Conservation (phyloP, 2,329 filamentous ascomycete genomes). For the Diaporthe capsici region DNA sequence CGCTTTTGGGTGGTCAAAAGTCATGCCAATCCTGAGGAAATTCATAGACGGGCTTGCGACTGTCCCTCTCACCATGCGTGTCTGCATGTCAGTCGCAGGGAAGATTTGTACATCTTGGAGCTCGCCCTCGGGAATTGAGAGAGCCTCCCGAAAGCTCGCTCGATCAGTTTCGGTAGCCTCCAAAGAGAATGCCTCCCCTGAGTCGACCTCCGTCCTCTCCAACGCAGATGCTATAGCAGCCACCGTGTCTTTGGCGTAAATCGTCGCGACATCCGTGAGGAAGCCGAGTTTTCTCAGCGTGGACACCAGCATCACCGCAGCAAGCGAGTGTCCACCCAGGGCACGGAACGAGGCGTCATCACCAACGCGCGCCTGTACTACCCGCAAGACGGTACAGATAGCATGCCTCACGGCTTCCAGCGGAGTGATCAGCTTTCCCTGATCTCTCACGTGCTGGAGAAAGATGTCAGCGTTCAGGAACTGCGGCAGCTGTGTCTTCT, state of each 20-base stretch:
- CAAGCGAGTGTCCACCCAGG: slow-evolving; percentile 8
- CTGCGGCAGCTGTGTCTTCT: slow-evolving; percentile 6
- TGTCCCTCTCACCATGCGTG: not conserved
- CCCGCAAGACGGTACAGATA: not conserved
- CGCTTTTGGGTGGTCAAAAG: not conserved
- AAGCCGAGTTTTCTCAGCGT: slow-evolving; percentile 6
- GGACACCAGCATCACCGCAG: slow-evolving; percentile 9
- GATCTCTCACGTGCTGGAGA: slow-evolving; percentile 3
- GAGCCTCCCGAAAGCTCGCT: not conserved
- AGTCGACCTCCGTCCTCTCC: not conserved
- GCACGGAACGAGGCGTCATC: slow-evolving; percentile 8
- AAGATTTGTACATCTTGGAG: not conserved
- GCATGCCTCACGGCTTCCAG: slow-evolving; percentile 4
- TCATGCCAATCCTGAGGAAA: slow-evolving; percentile 6
- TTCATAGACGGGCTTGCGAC: not conserved
- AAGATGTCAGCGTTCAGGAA: slow-evolving; percentile 2
- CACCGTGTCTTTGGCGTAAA: not conserved
- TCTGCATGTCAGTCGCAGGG: not conserved
- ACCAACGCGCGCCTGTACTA: not conserved
- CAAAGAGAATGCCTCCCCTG: not conserved
- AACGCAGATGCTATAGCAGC: not conserved
- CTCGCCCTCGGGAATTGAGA: not conserved
- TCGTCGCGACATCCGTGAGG: not conserved
- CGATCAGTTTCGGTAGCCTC: not conserved
- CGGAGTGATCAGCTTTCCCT: not conserved